Conservation (phyloP, 1,284 basidiomycete genomes). For the Heterobasidion parviporum region DNA sequence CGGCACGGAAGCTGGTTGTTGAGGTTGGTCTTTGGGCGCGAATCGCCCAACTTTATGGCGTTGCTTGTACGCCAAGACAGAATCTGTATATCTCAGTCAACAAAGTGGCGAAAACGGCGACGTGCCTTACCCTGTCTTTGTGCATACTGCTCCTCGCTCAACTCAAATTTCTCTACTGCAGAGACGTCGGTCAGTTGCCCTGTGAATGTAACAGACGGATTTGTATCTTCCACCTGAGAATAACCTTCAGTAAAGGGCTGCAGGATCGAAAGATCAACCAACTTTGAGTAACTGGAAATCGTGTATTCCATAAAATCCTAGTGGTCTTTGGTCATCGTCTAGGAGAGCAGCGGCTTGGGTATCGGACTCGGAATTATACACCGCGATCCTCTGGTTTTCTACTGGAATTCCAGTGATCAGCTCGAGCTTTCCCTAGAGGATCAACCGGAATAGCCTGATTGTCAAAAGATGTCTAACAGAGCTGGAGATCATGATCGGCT, state of each 20-base stretch:
- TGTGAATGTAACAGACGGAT: slow-evolving; percentile 66
- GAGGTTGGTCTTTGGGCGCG: slow-evolving; percentile 37
- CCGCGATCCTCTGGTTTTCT: slow-evolving; percentile 57
- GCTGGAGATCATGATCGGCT: not conserved
- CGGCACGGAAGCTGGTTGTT: slow-evolving; percentile 2
- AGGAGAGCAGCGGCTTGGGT: slow-evolving; percentile 44
- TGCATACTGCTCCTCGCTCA: slow-evolving; percentile 80
- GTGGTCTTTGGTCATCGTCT: slow-evolving; percentile 54
- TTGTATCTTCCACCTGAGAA: slow-evolving; percentile 68
- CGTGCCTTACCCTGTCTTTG: slow-evolving; percentile 54
- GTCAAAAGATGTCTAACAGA: not conserved
- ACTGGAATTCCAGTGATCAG: slow-evolving; percentile 85
- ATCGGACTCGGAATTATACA: slow-evolving; percentile 57
- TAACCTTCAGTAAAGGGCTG: not conserved
- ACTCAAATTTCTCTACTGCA: slow-evolving; percentile 89
- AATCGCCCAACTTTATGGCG: slow-evolving; percentile 87
- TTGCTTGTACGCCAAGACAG: slow-evolving; percentile 88
- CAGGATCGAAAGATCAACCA: slow-evolving; percentile 9
- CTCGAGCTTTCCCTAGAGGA: slow-evolving; percentile 70
- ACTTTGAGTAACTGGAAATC: slow-evolving; percentile 75
- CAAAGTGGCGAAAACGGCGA: not conserved
- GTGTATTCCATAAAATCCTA: slow-evolving; percentile 68
- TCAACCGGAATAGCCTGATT: not conserved
- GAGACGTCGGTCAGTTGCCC: slow-evolving; percentile 81
- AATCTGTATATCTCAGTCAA: slow-evolving; percentile 46